Evolutionary conservation across 108 stramenopile genomes (phyloP).

Genomic region (Halocafeteria seosinensis): DNA sequence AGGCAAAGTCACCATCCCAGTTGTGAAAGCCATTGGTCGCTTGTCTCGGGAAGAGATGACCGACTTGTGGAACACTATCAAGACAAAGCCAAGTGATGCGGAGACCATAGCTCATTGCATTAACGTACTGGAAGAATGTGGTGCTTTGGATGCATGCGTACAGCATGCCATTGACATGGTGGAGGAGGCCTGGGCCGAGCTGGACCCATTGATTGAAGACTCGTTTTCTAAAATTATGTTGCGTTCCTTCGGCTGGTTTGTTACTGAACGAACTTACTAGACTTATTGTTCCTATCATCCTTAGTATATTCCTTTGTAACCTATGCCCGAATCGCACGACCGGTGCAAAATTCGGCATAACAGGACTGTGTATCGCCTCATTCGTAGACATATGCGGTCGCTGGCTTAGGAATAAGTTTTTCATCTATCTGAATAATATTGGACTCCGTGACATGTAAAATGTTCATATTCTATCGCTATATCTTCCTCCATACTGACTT

Average conservation of each 20-base stretch:
- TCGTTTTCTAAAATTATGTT: conserved; percentile 16
- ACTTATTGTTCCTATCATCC: too few species aligned
- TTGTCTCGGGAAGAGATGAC: not conserved
- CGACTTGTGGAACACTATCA: conserved; percentile 6
- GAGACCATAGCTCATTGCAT: not conserved
- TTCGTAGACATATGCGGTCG: too few species aligned
- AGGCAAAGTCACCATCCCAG: conserved; percentile 15
- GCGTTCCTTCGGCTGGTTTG: conserved; percentile 11
- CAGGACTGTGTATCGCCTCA: too few species aligned
- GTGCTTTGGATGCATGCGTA: conserved; percentile 4
- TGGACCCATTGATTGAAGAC: conserved; percentile 10
- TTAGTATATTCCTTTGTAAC: too few species aligned
- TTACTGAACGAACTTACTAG: conserved; percentile 11
- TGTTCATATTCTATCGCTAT: too few species aligned
- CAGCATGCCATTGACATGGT: conserved; percentile 6
- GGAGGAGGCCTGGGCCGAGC: conserved; percentile 8
- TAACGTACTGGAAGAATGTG: not conserved
- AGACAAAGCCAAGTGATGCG: not conserved
- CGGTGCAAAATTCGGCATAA: too few species aligned
- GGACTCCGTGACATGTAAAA: too few species aligned
- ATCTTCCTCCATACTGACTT: too few species aligned
- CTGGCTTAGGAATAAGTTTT: too few species aligned
- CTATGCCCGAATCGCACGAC: too few species aligned
- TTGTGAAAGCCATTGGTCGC: conserved; percentile 4
- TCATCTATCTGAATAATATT: too few species aligned